phyloP scores from a whole-genome alignment of 768 basidiomycete genomes.

The Trametes punicea region DNA sequence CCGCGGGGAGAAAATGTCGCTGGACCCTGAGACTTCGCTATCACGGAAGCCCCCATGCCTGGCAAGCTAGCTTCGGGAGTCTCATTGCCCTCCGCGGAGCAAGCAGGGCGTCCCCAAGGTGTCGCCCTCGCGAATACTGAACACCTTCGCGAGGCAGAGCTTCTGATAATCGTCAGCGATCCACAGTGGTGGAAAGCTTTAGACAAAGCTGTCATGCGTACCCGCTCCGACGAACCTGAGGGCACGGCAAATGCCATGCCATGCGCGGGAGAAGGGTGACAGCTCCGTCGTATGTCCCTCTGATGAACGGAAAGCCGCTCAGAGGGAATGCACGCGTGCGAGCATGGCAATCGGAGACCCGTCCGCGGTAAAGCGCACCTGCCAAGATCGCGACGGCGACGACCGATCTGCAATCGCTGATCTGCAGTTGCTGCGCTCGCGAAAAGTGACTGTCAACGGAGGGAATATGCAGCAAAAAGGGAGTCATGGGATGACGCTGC shows the following conservation, averaged over 20 bases:
- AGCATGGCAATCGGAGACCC: neutral
- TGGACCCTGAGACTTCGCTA: conserved; percentile 13
- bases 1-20: conserved; percentile 5
- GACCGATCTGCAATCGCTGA: conserved; percentile 14
- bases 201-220: neutral
- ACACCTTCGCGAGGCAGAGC: neutral
- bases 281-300: conserved; percentile 9
- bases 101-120: neutral
- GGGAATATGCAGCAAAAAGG: neutral
- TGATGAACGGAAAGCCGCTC: neutral
- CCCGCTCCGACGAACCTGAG: neutral
- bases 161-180: conserved; percentile 11
- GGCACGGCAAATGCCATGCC: neutral
- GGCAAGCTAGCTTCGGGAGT: neutral
- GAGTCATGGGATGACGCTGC: conserved; percentile 1
- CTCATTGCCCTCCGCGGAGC: conserved; percentile 11
- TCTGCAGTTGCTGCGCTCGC: conserved; percentile 11
- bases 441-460: neutral
- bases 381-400: conserved; percentile 14
- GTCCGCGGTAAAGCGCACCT: neutral
- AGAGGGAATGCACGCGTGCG: neutral
- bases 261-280: neutral
- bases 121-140: neutral
- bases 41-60: conserved; percentile 14
- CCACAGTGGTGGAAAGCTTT: neutral